Percentiles rank a stretch among this genome's conserved stretches.
Conservation (phyloP, 495 filamentous ascomycete species). For the Penicillium waksmanii region DNA sequence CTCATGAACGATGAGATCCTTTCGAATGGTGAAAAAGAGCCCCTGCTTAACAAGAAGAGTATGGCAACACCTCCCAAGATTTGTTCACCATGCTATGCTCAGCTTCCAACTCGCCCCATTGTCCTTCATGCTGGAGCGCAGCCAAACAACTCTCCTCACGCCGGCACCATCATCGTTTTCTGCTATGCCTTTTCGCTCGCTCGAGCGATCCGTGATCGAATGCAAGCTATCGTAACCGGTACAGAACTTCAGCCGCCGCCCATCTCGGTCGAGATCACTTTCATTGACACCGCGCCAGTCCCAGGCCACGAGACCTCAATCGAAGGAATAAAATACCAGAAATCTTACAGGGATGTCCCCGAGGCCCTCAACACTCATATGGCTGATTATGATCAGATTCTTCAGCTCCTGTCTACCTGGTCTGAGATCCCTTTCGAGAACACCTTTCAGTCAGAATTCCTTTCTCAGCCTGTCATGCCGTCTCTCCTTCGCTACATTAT, state of each 20-base stretch:
- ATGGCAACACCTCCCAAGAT: background rate
- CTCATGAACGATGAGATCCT: slow-evolving; percentile 6
- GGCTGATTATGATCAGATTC: background rate
- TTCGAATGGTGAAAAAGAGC: background rate
- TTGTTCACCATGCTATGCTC: slow-evolving; percentile 1
- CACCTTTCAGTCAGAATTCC: slow-evolving; percentile 10
- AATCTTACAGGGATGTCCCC: background rate
- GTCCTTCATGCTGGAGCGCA: slow-evolving; percentile 30
- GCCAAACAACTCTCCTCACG: slow-evolving; percentile 33
- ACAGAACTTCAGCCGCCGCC: slow-evolving; percentile 4
- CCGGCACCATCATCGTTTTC: slow-evolving; percentile 32
- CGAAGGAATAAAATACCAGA: slow-evolving; percentile 31
- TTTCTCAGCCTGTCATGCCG: background rate
- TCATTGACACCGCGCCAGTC: slow-evolving; percentile 32
- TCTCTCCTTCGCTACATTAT: background rate
- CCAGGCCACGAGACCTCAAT: slow-evolving; percentile 13
- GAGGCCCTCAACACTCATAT: background rate
- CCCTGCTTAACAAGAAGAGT: background rate
- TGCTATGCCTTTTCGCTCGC: slow-evolving; percentile 31
- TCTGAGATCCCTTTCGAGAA: slow-evolving; percentile 3
- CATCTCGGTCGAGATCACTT: slow-evolving; percentile 28
- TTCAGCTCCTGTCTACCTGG: background rate
- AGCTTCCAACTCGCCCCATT: slow-evolving; percentile 26
- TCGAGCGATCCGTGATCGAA: slow-evolving; percentile 10
- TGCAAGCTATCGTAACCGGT: slow-evolving; percentile 1